Evolutionary conservation across 768 basidiomycete species (phyloP), one percentile per base, ranked within the genome.

Genomic region (Sarcodon aspratus): DNA sequence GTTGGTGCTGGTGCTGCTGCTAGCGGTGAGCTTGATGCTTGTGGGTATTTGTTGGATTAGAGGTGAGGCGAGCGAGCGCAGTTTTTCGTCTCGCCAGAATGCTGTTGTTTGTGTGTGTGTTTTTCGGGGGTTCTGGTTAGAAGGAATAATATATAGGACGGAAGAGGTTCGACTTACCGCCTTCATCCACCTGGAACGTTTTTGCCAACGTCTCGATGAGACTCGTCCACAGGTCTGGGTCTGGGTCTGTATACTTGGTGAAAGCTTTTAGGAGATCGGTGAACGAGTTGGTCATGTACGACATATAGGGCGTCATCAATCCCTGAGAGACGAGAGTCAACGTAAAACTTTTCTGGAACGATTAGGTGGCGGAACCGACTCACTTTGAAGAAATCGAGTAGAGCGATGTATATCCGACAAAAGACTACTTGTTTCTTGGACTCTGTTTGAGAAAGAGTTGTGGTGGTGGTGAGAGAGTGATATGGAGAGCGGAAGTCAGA

Each of bases 301-400:
- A 74, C 74, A 91, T 86, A 65, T 97, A 98, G 0, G 94, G 90
- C 12, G 83, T 87, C 78, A 98, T 91, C 57, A 97, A 70, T 18
- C 70, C 78, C 88, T 91, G 50, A 27, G 50, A 27, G 10, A 31
- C 18, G 18, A 53, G 38, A 27, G 10, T n/a, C n/a, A n/a, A n/a
- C n/a, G n/a, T 37, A 44, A n/a, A 38, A 36, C 13, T 37, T 36
- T 35, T 47, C 21, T 48, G 33, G 18, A 46, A 9, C 37, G 17
- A 48, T 3, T 33, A 40, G 9, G 12, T 3, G 31, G 35, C 3
- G 12, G 4, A 27, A 13, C n/a, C n/a, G 9, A 43, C 69, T 54
- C 57, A 82, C 92, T 78, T 90, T 91, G 73, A 98, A 95, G 68
- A 82, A 90, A 52, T 86, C 82, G 15, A 97, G 68, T 12, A 99